Evolutionary conservation across 352 stramenopile genomes (phyloP), one percentile per base, ranked within the genome.

Genomic region (Globisporangium okanoganense): DNA sequence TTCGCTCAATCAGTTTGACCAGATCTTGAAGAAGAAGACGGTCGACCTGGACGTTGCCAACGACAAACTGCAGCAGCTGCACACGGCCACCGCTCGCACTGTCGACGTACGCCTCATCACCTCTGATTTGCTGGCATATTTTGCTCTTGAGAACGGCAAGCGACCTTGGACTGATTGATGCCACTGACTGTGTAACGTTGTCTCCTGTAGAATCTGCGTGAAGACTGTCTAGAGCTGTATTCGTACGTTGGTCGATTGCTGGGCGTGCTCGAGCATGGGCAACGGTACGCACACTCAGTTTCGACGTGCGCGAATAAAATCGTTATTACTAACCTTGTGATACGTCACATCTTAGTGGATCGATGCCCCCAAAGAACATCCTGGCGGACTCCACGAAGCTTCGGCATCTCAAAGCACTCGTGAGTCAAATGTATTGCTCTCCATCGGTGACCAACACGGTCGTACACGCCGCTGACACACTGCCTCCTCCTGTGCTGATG

Each of bases 221-320:
- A 75, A 13, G 85, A 94, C 45, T 92, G 84, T 41, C 13, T 79
- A 2, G 80, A 91, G 64, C 47, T 94, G 33, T 92, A 92, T 49
- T 71, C 71, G 29, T 89, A 83, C 40, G 65, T 89, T 22, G 67
- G 79, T 18, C 62, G 75, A 7, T 51, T 90, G 22, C 54, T 84
- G 9, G 31, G 55, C 0, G 54, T 64, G 7, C 56, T 73, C 2
- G 66, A 75, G 18, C 25, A 16, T 22, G 18, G 50, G 12, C 59
- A 71, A 10, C 66, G 66, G 65, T 79, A 58, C 31, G 62, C 22
- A 5, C 31, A 36, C 6, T 16, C 6, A 53, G 14, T n/a, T n/a
- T 48, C 41, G 25, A 14, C n/a, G 18, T 3, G 10, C 24, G 5
- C 24, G 2, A 14, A 7, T n/a, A n/a, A n/a, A n/a, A n/a, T n/a